Evolutionary conservation across 1,139 yeast genomes (phyloP).

Genomic region (Yamadazyma conglobata): DNA sequence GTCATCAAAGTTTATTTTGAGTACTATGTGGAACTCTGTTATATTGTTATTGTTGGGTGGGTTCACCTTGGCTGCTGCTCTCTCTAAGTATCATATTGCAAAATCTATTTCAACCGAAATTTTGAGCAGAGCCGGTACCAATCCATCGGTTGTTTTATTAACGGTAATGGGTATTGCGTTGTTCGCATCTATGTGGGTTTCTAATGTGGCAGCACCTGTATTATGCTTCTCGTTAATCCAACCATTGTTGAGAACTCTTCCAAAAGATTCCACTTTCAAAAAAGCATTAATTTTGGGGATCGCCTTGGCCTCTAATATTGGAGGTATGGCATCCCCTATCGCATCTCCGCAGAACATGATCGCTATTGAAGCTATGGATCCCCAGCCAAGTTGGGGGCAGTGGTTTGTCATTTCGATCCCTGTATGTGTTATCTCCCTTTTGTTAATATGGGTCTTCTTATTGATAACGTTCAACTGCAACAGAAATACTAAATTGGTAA

Average conservation of each 20-base stretch:
- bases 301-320: constrained; percentile 68
- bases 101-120: constrained; percentile 79
- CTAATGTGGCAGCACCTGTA: constrained; percentile 96
- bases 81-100: constrained; percentile 86
- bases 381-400: constrained; percentile 74
- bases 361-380: constrained; percentile 64
- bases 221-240: constrained; percentile 86
- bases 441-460: constrained; percentile 55
- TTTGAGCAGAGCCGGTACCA: constrained; percentile 78
- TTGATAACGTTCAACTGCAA: constrained; percentile 54
- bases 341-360: constrained; percentile 77
- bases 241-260: constrained; percentile 61
- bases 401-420: constrained; percentile 73
- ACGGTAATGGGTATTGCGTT: constrained; percentile 84
- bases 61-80: constrained; percentile 89
- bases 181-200: constrained; percentile 90
- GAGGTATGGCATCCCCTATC: constrained; percentile 81
- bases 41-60: constrained; percentile 89
- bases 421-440: constrained; percentile 51
- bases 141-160: constrained; percentile 71
- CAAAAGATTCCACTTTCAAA: constrained; percentile 58
- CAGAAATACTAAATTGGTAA: constrained; percentile 39
- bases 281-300: constrained; percentile 67
- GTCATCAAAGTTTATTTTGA: constrained; percentile 73
- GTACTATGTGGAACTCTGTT: constrained; percentile 94